phyloP scores from a whole-genome alignment of 306 rosid species.

The Glycine latifolia region DNA sequence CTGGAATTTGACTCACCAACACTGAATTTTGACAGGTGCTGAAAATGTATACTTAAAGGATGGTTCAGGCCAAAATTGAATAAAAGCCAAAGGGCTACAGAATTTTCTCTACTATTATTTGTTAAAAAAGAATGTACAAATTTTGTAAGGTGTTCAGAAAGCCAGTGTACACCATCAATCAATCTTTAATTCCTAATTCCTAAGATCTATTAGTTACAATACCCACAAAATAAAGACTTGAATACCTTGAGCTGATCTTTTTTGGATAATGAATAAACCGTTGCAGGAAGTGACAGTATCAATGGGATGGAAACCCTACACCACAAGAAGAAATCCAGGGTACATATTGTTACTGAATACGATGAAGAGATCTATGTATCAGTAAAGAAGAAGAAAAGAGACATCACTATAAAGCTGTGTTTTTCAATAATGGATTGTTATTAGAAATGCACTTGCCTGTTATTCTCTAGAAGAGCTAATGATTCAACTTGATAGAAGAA shows the following conservation, averaged over 20 bases:
- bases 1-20: neutral
- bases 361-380: conserved; percentile 5
- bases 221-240: conserved; percentile 14
- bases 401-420: neutral
- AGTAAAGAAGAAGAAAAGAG: conserved; percentile 35
- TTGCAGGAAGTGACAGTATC: conserved; percentile 83
- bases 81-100: neutral
- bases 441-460: conserved; percentile 63
- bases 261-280: conserved; percentile 82
- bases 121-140: neutral
- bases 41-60: conserved; percentile 1
- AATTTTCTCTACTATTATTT: neutral
- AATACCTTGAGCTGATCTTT: conserved; percentile 84
- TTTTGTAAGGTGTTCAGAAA: conserved; percentile 19
- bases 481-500: conserved; percentile 90
- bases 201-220: neutral
- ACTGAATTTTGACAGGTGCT: neutral
- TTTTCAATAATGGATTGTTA: conserved; percentile 18
- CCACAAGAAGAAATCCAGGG: conserved; percentile 44
- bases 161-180: neutral
- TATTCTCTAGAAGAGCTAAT: conserved; percentile 80
- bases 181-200: conserved; percentile 32
- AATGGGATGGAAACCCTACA: conserved; percentile 83
- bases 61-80: neutral
- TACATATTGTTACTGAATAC: conserved; percentile 15